phyloP scores from a whole-genome alignment of 2,329 filamentous ascomycete species.

The Pyrenochaeta sp. region DNA sequence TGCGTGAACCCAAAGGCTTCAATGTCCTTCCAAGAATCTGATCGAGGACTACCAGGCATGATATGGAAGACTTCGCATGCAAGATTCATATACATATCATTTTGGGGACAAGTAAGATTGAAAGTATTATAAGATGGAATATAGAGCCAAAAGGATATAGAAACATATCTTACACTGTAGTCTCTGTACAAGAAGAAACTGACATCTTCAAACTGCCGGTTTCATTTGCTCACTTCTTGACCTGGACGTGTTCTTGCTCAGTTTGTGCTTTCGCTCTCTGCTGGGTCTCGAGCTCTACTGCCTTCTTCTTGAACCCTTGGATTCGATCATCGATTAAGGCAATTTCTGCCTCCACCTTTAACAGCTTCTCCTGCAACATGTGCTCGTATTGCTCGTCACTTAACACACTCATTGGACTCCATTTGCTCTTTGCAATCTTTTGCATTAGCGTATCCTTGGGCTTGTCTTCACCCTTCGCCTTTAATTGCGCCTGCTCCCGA shows the following conservation, averaged over 20 bases:
- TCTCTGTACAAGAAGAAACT: too few species aligned
- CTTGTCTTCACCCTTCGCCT: conserved; percentile 34
- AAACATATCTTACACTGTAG: too few species aligned
- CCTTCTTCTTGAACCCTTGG: conserved; percentile 54
- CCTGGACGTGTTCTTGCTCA: background rate
- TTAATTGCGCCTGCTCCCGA: conserved; percentile 45
- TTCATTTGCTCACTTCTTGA: too few species aligned
- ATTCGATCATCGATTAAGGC: conserved; percentile 81
- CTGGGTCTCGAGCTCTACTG: conserved; percentile 27
- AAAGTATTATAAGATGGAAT: too few species aligned
- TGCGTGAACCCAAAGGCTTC: too few species aligned
- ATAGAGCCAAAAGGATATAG: too few species aligned
- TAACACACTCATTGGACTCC: conserved; percentile 75
- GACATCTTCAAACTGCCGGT: too few species aligned
- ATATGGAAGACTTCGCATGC: too few species aligned
- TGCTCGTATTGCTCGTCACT: conserved; percentile 76
- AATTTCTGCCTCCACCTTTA: conserved; percentile 78
- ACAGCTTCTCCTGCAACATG: conserved; percentile 74
- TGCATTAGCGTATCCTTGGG: conserved; percentile 55
- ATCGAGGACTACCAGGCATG: too few species aligned
- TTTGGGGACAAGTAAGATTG: too few species aligned
- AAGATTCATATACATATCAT: too few species aligned
- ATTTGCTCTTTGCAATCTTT: conserved; percentile 67
- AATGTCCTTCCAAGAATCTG: too few species aligned
- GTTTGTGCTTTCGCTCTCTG: conserved; percentile 8